A percentile compares a stretch with the other conserved stretches of the same genome.
These are phyloP conservation scores for Puccinia sorghi DNA, from an alignment of 1,284 basidiomycete species.

Conservation along the genomic window DNA sequence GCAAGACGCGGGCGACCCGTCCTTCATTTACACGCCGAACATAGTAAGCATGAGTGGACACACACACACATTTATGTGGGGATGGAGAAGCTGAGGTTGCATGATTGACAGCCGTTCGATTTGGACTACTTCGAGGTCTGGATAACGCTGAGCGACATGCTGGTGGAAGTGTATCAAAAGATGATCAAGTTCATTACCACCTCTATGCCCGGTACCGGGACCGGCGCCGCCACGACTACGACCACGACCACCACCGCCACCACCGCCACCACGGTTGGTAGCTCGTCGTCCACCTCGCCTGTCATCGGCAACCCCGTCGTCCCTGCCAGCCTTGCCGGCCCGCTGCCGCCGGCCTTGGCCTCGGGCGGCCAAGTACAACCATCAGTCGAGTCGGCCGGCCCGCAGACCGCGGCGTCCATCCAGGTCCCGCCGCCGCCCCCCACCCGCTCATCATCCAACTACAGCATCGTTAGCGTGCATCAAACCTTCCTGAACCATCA, in stretches of 20 bases:
- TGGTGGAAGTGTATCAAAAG: constrained; percentile 81
- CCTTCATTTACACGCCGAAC: constrained; percentile 74
- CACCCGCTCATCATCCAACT: constrained; percentile 27
- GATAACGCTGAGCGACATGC: constrained; percentile 77
- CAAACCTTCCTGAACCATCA: constrained; percentile 55
- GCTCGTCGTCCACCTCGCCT: too few species aligned
- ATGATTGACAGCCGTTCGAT: constrained; percentile 68
- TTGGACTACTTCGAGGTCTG: constrained; percentile 83
- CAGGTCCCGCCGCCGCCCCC: constrained; percentile 1
- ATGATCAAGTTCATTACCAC: constrained; percentile 71
- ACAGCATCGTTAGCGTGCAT: constrained; percentile 21
- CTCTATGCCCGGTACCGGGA: constrained; percentile 1
- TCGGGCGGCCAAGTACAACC: too few species aligned
- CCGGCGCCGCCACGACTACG: background rate
- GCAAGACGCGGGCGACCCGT: constrained; percentile 66
- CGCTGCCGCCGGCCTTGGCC: too few species aligned
- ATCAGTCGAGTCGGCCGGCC: too few species aligned
- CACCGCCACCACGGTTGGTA: too few species aligned
- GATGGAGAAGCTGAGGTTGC: background rate
- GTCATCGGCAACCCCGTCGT: too few species aligned
- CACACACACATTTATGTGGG: too few species aligned
- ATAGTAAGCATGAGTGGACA: too few species aligned
- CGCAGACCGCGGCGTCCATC: too few species aligned
- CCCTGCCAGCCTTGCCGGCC: too few species aligned
- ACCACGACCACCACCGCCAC: too few species aligned